A percentile compares a stretch with the other conserved stretches of the same genome.
Conservation (phyloP, 257 asterid species). For the Verbena officinalis region DNA sequence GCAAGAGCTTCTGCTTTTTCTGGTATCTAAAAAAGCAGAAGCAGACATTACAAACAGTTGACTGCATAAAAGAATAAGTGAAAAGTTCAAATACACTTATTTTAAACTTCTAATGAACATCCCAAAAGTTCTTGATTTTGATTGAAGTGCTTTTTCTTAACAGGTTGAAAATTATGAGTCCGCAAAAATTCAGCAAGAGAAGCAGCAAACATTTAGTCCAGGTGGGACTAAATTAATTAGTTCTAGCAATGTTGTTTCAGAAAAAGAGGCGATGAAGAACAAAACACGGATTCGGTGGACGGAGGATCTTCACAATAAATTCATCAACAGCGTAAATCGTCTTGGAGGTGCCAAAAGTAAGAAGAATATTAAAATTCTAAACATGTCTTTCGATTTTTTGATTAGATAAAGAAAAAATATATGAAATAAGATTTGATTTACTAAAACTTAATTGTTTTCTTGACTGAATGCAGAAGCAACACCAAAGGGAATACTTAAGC, state of each 20-base stretch:
- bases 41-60: too few relatives aligned
- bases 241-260: conserved; percentile 14
- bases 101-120: background rate
- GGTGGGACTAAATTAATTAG: conserved; percentile 6
- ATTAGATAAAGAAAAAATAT: too few relatives aligned
- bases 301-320: conserved; percentile 49
- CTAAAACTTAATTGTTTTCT: background rate
- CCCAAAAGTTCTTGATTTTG: background rate
- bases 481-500: conserved; percentile 53
- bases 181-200: conserved; percentile 19
- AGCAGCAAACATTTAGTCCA: background rate
- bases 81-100: background rate
- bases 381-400: too few relatives aligned
- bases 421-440: too few relatives aligned
- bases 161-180: conserved; percentile 13
- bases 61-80: too few relatives aligned
- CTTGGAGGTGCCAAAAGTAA: conserved; percentile 63
- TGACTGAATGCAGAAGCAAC: conserved; percentile 50
- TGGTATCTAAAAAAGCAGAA: too few relatives aligned
- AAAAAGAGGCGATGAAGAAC: conserved; percentile 23
- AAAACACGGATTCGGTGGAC: conserved; percentile 56
- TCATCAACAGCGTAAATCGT: conserved; percentile 39
- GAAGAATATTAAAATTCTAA: too few relatives aligned
- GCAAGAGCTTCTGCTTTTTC: too few relatives aligned
- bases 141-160: background rate